phyloP scores from a whole-genome alignment of 768 basidiomycete genomes.

The Cystofilobasidium macerans region DNA sequence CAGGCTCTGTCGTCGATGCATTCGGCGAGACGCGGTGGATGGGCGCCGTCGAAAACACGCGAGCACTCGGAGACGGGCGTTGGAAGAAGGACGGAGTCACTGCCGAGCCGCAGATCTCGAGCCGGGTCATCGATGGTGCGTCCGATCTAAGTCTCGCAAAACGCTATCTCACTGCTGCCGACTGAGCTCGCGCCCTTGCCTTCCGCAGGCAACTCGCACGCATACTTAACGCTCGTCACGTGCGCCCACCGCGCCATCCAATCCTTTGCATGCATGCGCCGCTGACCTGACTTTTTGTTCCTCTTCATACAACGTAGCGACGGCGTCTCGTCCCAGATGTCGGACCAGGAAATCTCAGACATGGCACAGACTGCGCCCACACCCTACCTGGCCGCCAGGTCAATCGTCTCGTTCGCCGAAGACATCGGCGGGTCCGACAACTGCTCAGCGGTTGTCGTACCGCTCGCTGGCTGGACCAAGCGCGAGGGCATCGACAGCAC shows the following conservation, averaged over 20 bases:
- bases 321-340: constrained; percentile 78
- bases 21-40: constrained; percentile 96
- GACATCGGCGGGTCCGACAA: constrained; percentile 73
- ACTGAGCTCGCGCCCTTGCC: neutral
- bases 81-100: constrained; percentile 51
- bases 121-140: constrained; percentile 19
- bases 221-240: constrained; percentile 77
- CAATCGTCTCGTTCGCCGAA: constrained; percentile 8
- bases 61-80: constrained; percentile 50
- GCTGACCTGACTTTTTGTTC: too few relatives aligned
- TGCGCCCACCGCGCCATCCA: too few relatives aligned
- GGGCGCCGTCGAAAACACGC: constrained; percentile 83
- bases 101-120: constrained; percentile 22
- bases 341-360: constrained; percentile 90
- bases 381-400: constrained; percentile 7
- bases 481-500: constrained; percentile 42
- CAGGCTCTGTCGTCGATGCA: constrained; percentile 74
- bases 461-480: constrained; percentile 83
- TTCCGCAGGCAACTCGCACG: constrained; percentile 62
- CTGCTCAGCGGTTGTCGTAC: constrained; percentile 78
- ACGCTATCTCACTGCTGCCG: neutral
- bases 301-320: constrained; percentile 41
- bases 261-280: neutral
- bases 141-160: too few relatives aligned
- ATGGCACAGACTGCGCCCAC: constrained; percentile 38